Percentiles rank a stretch among this genome's conserved stretches.
Conservation (phyloP, 1,284 basidiomycete genomes). For the Mycena sp. region DNA sequence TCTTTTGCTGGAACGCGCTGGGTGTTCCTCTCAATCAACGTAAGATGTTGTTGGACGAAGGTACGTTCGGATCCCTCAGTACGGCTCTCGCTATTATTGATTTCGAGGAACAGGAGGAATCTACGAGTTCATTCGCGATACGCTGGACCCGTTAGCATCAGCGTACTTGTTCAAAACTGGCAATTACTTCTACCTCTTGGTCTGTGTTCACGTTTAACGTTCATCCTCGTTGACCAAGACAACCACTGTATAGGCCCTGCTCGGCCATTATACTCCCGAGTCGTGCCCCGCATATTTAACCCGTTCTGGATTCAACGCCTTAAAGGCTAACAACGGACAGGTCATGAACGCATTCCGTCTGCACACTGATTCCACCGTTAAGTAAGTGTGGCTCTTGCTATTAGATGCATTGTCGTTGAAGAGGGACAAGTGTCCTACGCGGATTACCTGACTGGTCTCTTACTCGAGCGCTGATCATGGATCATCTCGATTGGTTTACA, state of each 20-base stretch:
- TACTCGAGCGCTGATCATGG: slow-evolving; percentile 81
- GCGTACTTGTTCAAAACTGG: slow-evolving; percentile 62
- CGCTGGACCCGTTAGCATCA: slow-evolving; percentile 70
- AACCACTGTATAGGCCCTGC: slow-evolving; percentile 53
- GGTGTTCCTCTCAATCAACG: slow-evolving; percentile 85
- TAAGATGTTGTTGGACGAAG: slow-evolving; percentile 74
- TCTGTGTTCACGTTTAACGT: slow-evolving; percentile 35
- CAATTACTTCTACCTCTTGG: slow-evolving; percentile 77
- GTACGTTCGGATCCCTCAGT: too few species aligned
- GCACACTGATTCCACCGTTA: slow-evolving; percentile 82
- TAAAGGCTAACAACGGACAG: slow-evolving; percentile 57
- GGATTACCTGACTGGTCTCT: slow-evolving; percentile 64
- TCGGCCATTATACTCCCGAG: slow-evolving; percentile 72
- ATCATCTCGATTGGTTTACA: slow-evolving; percentile 83
- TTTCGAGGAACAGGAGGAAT: slow-evolving; percentile 57
- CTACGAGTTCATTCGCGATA: slow-evolving; percentile 68
- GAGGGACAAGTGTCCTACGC: slow-evolving; percentile 67
- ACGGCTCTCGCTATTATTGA: too few species aligned
- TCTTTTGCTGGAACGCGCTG: slow-evolving; percentile 87
- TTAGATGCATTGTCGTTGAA: slow-evolving; percentile 11
- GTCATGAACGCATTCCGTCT: slow-evolving; percentile 74
- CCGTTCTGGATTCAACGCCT: slow-evolving; percentile 66
- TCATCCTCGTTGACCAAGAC: not conserved
- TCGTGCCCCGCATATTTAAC: slow-evolving; percentile 83
- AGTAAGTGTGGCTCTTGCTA: slow-evolving; percentile 55